These are phyloP conservation scores for Acacia concinna DNA, from an alignment of 331 rosid genomes.

Conservation along the genomic window DNA sequence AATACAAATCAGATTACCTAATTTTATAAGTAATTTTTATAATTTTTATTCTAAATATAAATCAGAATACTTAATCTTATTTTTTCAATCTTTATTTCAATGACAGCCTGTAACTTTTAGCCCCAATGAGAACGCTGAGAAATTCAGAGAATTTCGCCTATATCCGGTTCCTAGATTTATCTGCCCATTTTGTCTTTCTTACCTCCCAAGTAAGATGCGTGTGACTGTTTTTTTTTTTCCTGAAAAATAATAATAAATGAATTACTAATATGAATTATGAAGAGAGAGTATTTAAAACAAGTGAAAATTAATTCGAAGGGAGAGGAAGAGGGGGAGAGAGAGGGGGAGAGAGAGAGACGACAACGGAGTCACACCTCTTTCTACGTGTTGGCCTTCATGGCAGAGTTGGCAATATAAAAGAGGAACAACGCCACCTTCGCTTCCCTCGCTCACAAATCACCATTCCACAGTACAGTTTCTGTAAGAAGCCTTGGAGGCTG, in stretches of 20 bases:
- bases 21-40: no score
- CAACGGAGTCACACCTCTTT: neutral
- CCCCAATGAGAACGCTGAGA: no score
- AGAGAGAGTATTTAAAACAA: neutral
- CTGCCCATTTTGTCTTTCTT: neutral
- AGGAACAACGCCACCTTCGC: neutral
- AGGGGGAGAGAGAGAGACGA: neutral
- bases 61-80: no score
- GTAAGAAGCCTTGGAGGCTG: conserved; percentile 21
- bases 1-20: no score
- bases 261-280: no score
- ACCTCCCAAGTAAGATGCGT: neutral
- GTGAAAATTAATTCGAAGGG: neutral
- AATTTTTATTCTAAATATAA: no score
- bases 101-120: no score
- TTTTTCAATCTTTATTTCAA: no score
- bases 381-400: conserved; percentile 47
- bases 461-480: neutral
- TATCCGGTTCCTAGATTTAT: neutral
- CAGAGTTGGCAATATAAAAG: conserved; percentile 32
- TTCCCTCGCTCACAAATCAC: neutral
- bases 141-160: no score
- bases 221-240: neutral
- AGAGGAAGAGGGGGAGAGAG: neutral
- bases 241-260: no score